A percentile compares a stretch with the other conserved stretches of the same genome.
Conservation (phyloP, 306 rosid genomes). For the Malus orientalis region DNA sequence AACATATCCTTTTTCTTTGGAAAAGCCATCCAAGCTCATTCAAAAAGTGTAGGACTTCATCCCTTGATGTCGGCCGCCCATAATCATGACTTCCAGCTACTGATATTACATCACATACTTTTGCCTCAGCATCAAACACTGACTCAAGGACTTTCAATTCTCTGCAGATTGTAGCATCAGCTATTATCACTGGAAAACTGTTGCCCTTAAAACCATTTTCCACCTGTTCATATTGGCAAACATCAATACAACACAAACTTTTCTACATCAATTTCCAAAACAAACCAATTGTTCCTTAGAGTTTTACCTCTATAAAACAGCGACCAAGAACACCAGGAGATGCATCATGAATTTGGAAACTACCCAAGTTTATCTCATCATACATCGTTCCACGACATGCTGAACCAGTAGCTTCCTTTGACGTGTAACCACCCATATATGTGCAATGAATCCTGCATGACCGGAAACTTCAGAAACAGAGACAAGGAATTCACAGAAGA, state of each 20-base stretch:
- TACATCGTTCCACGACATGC: constrained; percentile 29
- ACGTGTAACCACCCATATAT: constrained; percentile 50
- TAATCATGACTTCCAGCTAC: constrained; percentile 38
- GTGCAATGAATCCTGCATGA: constrained; percentile 80
- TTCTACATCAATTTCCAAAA: neutral
- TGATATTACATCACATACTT: constrained; percentile 36
- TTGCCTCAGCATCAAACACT: constrained; percentile 41
- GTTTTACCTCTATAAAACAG: constrained; percentile 75
- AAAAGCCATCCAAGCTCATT: constrained; percentile 96
- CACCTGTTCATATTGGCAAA: constrained; percentile 46
- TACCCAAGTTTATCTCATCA: constrained; percentile 56
- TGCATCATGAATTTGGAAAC: constrained; percentile 46
- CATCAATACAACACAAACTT: neutral
- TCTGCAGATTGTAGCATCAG: constrained; percentile 65
- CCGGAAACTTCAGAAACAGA: constrained; percentile 3
- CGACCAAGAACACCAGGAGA: constrained; percentile 68
- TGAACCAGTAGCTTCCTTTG: constrained; percentile 47
- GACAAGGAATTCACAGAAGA: constrained; percentile 5
- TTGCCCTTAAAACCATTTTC: constrained; percentile 83
- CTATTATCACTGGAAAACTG: constrained; percentile 79
- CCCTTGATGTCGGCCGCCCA: constrained; percentile 54
- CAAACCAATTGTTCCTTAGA: neutral
- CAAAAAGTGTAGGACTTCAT: constrained; percentile 65
- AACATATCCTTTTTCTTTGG: constrained; percentile 48
- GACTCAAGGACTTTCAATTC: constrained; percentile 70